Evolutionary conservation across 1,284 basidiomycete genomes (phyloP).

Genomic region (Ceratobasidium sp.): DNA sequence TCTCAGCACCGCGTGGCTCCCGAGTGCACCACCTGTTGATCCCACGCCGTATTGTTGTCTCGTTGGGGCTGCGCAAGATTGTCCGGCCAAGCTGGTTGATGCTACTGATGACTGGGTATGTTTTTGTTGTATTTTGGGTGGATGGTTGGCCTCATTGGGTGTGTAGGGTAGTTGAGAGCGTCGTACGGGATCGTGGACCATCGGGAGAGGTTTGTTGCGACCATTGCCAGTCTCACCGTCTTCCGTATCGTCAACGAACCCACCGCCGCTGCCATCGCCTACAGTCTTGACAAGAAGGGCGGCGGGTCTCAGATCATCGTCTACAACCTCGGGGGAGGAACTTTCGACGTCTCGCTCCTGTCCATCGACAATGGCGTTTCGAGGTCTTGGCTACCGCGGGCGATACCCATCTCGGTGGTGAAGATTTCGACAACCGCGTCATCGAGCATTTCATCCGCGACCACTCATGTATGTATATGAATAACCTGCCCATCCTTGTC

Average conservation of each 20-base stretch:
- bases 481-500: no score
- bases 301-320: no score
- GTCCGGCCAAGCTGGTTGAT: conserved; percentile 85
- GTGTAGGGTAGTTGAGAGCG: conserved; percentile 75
- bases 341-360: conserved; percentile 98
- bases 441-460: conserved; percentile 92
- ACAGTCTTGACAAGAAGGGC: no score
- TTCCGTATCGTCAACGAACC: conserved; percentile 99
- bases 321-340: no score
- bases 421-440: no score
- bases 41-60: conserved; percentile 84
- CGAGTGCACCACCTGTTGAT: conserved; percentile 70
- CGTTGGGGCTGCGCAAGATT: conserved; percentile 81
- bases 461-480: no score
- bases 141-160: neutral
- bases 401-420: conserved; percentile 99
- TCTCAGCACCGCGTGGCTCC: conserved; percentile 85
- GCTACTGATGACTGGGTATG: conserved; percentile 80
- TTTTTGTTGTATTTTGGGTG: conserved; percentile 28
- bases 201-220: conserved; percentile 86
- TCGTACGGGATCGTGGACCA: conserved; percentile 94
- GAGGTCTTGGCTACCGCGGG: conserved; percentile 98
- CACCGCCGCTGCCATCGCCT: conserved; percentile 97
- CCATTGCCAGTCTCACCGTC: conserved; percentile 94
- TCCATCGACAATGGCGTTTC: conserved; percentile 97